Conservation (phyloP, 2,329 filamentous ascomycete genomes). For the Hysterium pulicare region DNA sequence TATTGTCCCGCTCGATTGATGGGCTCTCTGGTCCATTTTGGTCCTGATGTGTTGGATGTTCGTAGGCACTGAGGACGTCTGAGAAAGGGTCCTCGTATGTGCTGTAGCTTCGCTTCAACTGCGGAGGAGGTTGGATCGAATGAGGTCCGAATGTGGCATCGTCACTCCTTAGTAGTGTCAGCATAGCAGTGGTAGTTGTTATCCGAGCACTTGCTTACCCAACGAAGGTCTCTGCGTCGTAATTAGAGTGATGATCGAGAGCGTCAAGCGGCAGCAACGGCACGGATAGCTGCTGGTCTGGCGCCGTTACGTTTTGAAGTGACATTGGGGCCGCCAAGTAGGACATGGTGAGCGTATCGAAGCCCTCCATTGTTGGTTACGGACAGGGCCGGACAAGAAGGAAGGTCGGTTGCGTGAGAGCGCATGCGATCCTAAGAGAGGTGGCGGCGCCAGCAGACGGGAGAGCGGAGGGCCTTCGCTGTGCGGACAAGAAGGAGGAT, state of each 20-base stretch:
- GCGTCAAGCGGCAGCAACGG: conserved; percentile 52
- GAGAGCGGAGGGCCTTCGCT: no score
- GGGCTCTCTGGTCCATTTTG: conserved; percentile 49
- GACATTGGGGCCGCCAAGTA: conserved; percentile 58
- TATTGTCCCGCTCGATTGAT: conserved; percentile 62
- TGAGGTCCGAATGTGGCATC: conserved; percentile 46
- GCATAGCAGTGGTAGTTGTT: conserved; percentile 21
- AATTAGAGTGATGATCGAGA: conserved; percentile 58
- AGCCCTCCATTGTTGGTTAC: conserved; percentile 49
- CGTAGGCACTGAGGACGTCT: conserved; percentile 49
- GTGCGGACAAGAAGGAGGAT: no score
- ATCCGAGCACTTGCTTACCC: conserved; percentile 45
- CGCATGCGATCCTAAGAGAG: conserved; percentile 28
- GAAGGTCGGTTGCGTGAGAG: conserved; percentile 13
- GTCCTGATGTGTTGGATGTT: conserved; percentile 44
- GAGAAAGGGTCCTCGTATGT: conserved; percentile 51
- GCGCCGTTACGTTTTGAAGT: conserved; percentile 50
- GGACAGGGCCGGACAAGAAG: conserved; percentile 18
- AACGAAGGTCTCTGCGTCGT: conserved; percentile 58
- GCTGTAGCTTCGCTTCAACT: conserved; percentile 50
- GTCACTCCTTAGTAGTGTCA: conserved; percentile 46
- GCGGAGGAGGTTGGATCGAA: conserved; percentile 39
- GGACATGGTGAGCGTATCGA: conserved; percentile 60
- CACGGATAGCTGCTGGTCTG: conserved; percentile 36
- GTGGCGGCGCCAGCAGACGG: conserved; percentile 7